phyloP scores from a whole-genome alignment of 164 flowering plant genomes.

The grape (Vitis vinifera) region DNA sequence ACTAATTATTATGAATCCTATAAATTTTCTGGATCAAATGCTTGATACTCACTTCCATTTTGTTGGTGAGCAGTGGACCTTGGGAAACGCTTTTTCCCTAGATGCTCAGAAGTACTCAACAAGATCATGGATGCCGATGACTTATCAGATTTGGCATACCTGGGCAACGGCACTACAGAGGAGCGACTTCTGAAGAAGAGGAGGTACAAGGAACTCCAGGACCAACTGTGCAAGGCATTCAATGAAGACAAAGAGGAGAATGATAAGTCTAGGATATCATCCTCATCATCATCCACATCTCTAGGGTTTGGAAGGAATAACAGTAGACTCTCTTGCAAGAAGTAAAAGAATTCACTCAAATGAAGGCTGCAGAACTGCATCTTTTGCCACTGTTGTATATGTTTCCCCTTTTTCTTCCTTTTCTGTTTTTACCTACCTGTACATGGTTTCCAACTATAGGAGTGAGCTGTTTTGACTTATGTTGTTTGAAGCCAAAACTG shows the following conservation, averaged over 20 bases:
- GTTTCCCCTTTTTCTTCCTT: neutral
- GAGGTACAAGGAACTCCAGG: conserved; percentile 69
- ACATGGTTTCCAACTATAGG: too few relatives aligned
- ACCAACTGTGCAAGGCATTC: conserved; percentile 56
- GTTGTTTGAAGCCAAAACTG: too few relatives aligned
- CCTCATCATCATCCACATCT: conserved; percentile 39
- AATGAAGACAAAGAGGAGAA: conserved; percentile 63
- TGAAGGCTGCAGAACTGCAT: neutral
- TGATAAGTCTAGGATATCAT: conserved; percentile 28
- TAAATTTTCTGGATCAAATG: neutral
- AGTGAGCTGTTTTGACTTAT: too few relatives aligned
- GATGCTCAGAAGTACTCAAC: conserved; percentile 75
- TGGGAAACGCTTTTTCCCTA: conserved; percentile 83
- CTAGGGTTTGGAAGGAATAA: conserved; percentile 23
- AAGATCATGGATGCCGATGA: conserved; percentile 77
- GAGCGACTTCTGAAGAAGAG: conserved; percentile 50
- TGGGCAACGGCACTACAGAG: conserved; percentile 41
- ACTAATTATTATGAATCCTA: too few relatives aligned
- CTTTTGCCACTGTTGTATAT: neutral
- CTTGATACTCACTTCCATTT: neutral
- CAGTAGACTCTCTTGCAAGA: conserved; percentile 15
- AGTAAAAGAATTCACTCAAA: neutral
- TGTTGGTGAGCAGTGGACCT: conserved; percentile 59
- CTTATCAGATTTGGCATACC: conserved; percentile 46
- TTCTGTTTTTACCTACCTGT: neutral